These are phyloP conservation scores for Pyrenochaeta sp. DNA, from an alignment of 2,329 filamentous ascomycete genomes.

Conservation along the genomic window DNA sequence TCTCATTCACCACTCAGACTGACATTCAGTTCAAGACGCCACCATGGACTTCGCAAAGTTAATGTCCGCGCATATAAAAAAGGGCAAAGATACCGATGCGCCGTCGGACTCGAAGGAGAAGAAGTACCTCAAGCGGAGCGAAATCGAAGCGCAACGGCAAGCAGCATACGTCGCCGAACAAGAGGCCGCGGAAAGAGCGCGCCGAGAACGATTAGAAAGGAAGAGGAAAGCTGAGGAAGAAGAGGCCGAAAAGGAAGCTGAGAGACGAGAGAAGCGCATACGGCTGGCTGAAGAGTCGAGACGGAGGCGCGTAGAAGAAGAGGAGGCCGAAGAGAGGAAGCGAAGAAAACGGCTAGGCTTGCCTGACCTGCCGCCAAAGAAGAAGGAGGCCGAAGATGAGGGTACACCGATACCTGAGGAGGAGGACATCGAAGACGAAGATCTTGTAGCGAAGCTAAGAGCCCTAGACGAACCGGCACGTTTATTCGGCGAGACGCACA, in stretches of 20 bases:
- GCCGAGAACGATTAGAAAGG: conserved; percentile 71
- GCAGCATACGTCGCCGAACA: conserved; percentile 85
- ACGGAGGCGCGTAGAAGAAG: conserved; percentile 73
- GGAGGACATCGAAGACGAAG: conserved; percentile 75
- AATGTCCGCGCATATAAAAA: conserved; percentile 92
- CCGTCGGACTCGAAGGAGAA: conserved; percentile 44
- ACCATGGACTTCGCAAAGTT: conserved; percentile 93
- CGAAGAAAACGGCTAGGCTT: conserved; percentile 81
- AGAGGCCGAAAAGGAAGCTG: conserved; percentile 71
- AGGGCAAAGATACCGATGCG: conserved; percentile 67
- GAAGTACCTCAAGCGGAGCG: conserved; percentile 86
- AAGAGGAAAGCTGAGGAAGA: conserved; percentile 94
- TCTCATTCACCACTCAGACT: neutral
- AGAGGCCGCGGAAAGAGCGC: conserved; percentile 74
- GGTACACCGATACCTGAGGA: conserved; percentile 52
- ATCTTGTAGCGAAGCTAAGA: conserved; percentile 73
- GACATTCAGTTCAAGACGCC: neutral
- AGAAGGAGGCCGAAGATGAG: conserved; percentile 56
- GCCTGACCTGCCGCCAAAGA: conserved; percentile 71
- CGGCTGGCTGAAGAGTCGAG: conserved; percentile 83
- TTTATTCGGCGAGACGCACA: conserved; percentile 80
- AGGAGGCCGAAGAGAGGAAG: conserved; percentile 74
- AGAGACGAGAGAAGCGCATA: conserved; percentile 82
- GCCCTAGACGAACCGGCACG: conserved; percentile 74
- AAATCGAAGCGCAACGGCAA: conserved; percentile 83